phyloP scores from a whole-genome alignment of 1,284 basidiomycete genomes.

The Moesziomyces sp. region DNA sequence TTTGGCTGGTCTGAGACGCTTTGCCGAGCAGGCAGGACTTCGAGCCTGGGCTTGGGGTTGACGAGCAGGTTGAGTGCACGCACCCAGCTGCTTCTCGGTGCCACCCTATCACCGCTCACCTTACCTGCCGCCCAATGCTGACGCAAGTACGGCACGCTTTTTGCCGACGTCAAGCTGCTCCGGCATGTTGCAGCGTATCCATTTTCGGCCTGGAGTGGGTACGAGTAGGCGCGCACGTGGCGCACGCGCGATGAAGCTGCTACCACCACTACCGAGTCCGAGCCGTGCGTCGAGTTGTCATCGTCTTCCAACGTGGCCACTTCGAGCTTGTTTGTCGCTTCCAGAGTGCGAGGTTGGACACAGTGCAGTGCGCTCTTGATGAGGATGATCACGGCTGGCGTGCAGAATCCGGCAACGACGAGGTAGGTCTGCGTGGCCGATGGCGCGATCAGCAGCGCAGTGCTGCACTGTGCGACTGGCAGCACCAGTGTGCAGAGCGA shows the following conservation, averaged over 20 bases:
- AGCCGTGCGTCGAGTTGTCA: conserved; percentile 1
- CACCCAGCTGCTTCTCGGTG: conserved; percentile 29
- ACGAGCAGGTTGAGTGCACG: conserved; percentile 33
- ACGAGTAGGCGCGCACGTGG: conserved; percentile 20
- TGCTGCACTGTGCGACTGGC: conserved; percentile 4
- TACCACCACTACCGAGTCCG: conserved; percentile 9
- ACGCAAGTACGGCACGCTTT: conserved; percentile 30
- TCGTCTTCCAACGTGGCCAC: not conserved
- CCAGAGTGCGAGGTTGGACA: too few relatives aligned
- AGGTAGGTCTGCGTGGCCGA: not conserved
- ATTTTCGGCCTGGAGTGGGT: conserved; percentile 22
- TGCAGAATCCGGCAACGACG: conserved; percentile 12
- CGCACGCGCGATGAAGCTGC: not conserved
- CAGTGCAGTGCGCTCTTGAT: conserved; percentile 10
- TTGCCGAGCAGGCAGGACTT: conserved; percentile 25
- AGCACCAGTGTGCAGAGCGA: conserved; percentile 5
- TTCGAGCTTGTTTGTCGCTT: not conserved
- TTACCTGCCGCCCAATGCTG: conserved; percentile 42
- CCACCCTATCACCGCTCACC: conserved; percentile 32
- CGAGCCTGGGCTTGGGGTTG: conserved; percentile 37
- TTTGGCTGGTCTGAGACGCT: not conserved
- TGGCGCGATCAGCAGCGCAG: conserved; percentile 1
- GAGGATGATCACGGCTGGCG: conserved; percentile 6
- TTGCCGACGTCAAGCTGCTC: conserved; percentile 10
- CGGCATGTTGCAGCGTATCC: conserved; percentile 18